phyloP scores from a whole-genome alignment of 441 rosid species.

The Arabidopsis lyrata region DNA sequence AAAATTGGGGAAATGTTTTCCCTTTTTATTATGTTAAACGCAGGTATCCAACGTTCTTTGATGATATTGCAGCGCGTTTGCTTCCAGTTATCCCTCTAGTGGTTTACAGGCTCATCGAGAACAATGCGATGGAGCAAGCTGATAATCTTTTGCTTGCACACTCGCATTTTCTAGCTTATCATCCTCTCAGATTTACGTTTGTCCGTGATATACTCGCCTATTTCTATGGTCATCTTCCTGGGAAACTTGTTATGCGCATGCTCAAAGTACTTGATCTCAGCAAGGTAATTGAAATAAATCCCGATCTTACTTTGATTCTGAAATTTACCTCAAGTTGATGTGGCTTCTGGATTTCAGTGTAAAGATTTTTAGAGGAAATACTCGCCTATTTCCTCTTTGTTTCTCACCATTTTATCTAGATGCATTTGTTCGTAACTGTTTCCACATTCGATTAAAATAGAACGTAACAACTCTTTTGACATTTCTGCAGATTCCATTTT shows the following conservation, averaged over 20 bases:
- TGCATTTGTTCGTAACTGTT: constrained; percentile 13
- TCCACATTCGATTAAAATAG: constrained; percentile 1
- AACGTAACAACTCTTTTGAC: constrained; percentile 16
- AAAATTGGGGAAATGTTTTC: constrained; percentile 15
- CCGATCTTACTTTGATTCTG: neutral
- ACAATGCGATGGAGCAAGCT: constrained; percentile 80
- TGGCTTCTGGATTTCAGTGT: neutral
- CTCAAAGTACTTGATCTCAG: constrained; percentile 81
- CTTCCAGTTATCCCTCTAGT: constrained; percentile 93
- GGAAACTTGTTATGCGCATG: constrained; percentile 74
- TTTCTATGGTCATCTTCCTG: constrained; percentile 92
- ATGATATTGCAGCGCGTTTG: constrained; percentile 89
- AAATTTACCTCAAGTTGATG: neutral
- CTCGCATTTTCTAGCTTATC: constrained; percentile 73
- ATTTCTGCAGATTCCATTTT: constrained; percentile 79
- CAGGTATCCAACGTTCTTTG: constrained; percentile 95
- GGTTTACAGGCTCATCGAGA: constrained; percentile 92
- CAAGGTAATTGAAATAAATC: constrained; percentile 61
- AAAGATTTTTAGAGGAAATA: neutral
- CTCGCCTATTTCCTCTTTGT: constrained; percentile 3
- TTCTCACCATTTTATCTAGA: constrained; percentile 23
- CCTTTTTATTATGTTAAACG: constrained; percentile 40
- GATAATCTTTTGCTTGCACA: constrained; percentile 69
- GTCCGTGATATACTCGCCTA: constrained; percentile 98
- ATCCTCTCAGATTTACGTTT: constrained; percentile 90